phyloP scores from a whole-genome alignment of 768 basidiomycete genomes.

The Cystobasidium onofrii region DNA sequence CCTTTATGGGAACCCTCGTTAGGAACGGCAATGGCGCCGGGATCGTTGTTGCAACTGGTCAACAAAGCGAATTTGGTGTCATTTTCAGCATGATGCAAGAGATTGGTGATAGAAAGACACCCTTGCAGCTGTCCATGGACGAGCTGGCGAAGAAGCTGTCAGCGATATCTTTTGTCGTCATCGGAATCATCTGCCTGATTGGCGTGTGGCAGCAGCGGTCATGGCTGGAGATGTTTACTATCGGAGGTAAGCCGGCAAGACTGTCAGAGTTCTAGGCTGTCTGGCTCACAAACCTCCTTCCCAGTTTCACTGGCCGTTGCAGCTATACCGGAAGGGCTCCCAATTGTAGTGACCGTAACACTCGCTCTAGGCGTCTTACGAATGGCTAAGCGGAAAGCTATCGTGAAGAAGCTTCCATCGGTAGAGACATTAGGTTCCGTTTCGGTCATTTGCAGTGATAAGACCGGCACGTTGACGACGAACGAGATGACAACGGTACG shows the following conservation, averaged over 20 bases:
- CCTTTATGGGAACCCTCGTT: slow-evolving; percentile 92
- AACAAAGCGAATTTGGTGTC: slow-evolving; percentile 85
- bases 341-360: slow-evolving; percentile 94
- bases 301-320: slow-evolving; percentile 95
- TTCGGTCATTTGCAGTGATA: slow-evolving; percentile 96
- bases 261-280: slow-evolving; percentile 24
- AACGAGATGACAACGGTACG: slow-evolving; percentile 94
- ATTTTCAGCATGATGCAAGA: slow-evolving; percentile 99
- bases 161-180: slow-evolving; percentile 81
- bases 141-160: slow-evolving; percentile 89
- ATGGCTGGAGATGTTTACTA: slow-evolving; percentile 98
- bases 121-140: slow-evolving; percentile 88
- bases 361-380: slow-evolving; percentile 85
- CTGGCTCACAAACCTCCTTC: too few relatives aligned
- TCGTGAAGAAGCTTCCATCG: slow-evolving; percentile 92
- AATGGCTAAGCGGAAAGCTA: slow-evolving; percentile 90
- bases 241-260: slow-evolving; percentile 62
- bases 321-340: slow-evolving; percentile 91
- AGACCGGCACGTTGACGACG: slow-evolving; percentile 89
- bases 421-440: slow-evolving; percentile 90
- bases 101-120: slow-evolving; percentile 82
- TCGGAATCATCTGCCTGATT: slow-evolving; percentile 84
- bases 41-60: slow-evolving; percentile 75
- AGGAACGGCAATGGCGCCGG: slow-evolving; percentile 79
- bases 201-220: slow-evolving; percentile 74